These are phyloP conservation scores for Colletotrichum sp. DNA, from an alignment of 2,329 filamentous ascomycete species.

Conservation along the genomic window DNA sequence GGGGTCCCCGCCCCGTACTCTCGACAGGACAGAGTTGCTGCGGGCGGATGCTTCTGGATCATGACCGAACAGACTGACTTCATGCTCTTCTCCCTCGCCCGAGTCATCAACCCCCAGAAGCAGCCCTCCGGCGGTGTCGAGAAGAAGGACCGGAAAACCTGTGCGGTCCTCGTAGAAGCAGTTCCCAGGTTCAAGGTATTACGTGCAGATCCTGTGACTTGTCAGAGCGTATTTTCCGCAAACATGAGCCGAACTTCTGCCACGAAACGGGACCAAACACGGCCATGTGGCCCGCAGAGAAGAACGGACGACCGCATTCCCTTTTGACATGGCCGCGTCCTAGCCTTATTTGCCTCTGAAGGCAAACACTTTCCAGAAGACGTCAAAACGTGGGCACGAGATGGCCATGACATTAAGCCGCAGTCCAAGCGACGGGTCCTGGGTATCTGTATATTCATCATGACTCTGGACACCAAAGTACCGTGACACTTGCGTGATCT, in stretches of 20 bases:
- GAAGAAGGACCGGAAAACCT: background rate
- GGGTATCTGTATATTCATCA: background rate
- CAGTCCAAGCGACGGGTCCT: background rate
- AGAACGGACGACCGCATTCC: background rate
- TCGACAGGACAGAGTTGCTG: background rate
- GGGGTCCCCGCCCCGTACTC: background rate
- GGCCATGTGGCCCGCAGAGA: background rate
- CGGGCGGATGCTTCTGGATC: background rate
- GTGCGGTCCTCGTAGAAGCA: background rate
- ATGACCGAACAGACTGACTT: background rate
- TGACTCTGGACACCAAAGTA: background rate
- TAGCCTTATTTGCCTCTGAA: background rate
- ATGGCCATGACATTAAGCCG: background rate
- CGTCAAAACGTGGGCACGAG: constrained; percentile 2
- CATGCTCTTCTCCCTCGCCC: background rate
- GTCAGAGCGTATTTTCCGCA: background rate
- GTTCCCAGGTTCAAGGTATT: background rate
- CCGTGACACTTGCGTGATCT: background rate
- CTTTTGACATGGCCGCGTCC: background rate
- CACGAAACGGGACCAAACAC: constrained; percentile 6
- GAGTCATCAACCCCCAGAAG: background rate
- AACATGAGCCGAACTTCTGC: constrained; percentile 1
- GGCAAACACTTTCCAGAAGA: constrained; percentile 2
- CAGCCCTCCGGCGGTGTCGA: background rate
- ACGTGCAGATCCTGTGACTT: constrained; percentile 1